Evolutionary conservation across 169 alveolate species (phyloP).

Genomic region (Plasmodium billcollinsi): DNA sequence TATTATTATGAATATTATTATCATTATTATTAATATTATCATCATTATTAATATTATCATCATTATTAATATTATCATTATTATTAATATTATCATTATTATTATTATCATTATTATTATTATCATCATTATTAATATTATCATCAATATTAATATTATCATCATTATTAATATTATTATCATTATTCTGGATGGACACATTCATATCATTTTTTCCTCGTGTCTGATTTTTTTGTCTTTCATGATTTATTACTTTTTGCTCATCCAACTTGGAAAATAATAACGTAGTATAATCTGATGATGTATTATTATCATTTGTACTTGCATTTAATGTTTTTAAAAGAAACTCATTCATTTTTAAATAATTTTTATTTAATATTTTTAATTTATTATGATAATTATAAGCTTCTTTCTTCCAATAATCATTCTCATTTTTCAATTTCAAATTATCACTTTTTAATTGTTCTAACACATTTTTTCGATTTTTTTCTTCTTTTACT

Average conservation of each 20-base stretch:
- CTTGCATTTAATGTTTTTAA: constrained; percentile 31
- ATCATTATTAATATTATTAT: no score
- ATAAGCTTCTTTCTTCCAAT: constrained; percentile 53
- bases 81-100: not conserved
- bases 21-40: not conserved
- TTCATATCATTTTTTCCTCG: not conserved
- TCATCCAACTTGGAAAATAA: constrained; percentile 11
- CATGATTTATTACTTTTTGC: not conserved
- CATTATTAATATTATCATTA: not conserved
- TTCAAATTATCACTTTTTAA: constrained; percentile 11
- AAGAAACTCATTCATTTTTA: constrained; percentile 30
- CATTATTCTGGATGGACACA: no score
- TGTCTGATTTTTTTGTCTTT: not conserved
- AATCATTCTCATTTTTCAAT: constrained; percentile 23
- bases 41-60: not conserved
- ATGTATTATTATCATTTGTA: not conserved
- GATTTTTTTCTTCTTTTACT: constrained; percentile 25
- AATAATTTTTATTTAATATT: constrained; percentile 34
- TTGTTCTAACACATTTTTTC: constrained; percentile 7
- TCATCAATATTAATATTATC: no score
- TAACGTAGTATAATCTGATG: not conserved
- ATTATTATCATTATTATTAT: not conserved
- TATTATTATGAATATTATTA: not conserved
- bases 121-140: no score
- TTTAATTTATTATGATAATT: constrained; percentile 41